Evolutionary conservation across 225 moss, liverwort and hornwort species (phyloP).

Genomic region (Pseudisothecium myosuroides): DNA sequence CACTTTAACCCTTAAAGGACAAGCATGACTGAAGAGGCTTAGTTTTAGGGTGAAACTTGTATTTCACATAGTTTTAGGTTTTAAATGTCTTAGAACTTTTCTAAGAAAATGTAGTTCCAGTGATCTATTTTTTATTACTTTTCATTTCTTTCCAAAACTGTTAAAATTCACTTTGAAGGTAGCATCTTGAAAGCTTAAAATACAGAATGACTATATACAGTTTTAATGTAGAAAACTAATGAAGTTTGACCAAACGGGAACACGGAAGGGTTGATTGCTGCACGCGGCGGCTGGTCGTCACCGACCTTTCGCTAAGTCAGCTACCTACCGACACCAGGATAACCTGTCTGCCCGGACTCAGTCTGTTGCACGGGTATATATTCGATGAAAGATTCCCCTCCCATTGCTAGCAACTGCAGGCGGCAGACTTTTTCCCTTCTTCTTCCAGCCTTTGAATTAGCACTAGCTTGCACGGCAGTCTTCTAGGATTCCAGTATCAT

Average conservation of each 20-base stretch:
- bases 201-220: too few species aligned
- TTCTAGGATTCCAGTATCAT: background rate
- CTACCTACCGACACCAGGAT: background rate
- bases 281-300: background rate
- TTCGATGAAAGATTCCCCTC: background rate
- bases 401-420: background rate
- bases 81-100: background rate
- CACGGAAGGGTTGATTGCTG: background rate
- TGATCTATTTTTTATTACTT: background rate
- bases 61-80: background rate
- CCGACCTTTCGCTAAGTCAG: background rate
- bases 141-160: background rate
- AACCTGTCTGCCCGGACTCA: background rate
- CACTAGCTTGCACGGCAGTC: background rate
- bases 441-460: background rate
- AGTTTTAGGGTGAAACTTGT: background rate
- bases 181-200: too few species aligned
- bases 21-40: accelerated
- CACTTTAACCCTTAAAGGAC: too few species aligned
- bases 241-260: background rate
- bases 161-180: background rate
- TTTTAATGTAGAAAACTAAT: background rate
- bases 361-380: background rate
- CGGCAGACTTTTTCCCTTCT: background rate
- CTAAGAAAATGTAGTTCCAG: background rate